Base-by-base conservation (phyloP, 768 basidiomycete genomes). In the Ramaria rubella region DNA sequence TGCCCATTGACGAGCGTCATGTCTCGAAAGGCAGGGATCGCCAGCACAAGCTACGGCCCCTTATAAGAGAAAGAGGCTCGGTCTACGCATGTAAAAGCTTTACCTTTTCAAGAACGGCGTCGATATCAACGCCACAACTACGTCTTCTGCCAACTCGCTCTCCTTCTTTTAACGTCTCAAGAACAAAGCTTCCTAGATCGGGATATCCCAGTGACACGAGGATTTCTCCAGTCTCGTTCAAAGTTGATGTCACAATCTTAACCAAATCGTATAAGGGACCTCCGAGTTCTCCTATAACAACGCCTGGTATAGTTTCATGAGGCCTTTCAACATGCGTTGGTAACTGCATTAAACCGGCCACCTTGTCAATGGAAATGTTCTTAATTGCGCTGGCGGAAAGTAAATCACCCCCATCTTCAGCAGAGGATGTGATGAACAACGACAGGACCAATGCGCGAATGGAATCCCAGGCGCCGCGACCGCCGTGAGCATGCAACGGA, bases 391-490 rank as follows among this genome's bases (percentile, higher is more conserved):
- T 70, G 1, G 90, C 82, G 29, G 84, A 81, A 21, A 93, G 75
- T 14, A 83, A 65, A 65, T 87, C 81, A 9, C 65, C 70, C 23
- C 76, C 77, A 49, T 73, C 77, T 23, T 79, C 80, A 8, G 75
- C 68, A 6, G 79, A 71, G 4, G 86, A 85, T 26, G 81, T 76
- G 60, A 94, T 75, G 69, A 85, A 90, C 60, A 90, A 70, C 14
- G 82, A 78, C 63, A 92, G 82, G 29, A 81, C 75, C 50, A 94
- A 78, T 2, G 82, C 85, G 51, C 86, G 79, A 64, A 93, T 87
- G 55, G 81, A 82, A 68, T 94, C 88, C 79, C 85, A 92, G 59
- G 90, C 89, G 21, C 91, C 90, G 40, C 89, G 82, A 14, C 84
- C 82, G 2, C 86, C 86, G 55, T 81, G 80, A 14, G 71, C 69